These are phyloP conservation scores for Rhizophagus sp. DNA, from an alignment of 192 early-diverging fungal species.

Conservation along the genomic window DNA sequence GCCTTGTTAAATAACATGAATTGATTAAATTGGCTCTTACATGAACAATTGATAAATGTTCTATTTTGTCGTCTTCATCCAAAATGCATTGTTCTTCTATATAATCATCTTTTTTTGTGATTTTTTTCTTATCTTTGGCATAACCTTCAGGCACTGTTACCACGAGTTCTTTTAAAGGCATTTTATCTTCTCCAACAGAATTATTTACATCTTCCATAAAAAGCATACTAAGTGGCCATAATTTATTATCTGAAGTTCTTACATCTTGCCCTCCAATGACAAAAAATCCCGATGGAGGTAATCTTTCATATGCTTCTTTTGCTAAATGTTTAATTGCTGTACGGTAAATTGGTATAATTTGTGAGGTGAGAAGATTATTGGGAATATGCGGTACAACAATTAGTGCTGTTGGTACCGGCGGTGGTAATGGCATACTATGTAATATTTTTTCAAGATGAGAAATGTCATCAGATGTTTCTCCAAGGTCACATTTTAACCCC, in stretches of 20 bases:
- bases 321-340: slow-evolving; percentile 63
- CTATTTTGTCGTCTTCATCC: slow-evolving; percentile 36
- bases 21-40: slow-evolving; percentile 38
- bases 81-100: slow-evolving; percentile 43
- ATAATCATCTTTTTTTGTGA: slow-evolving; percentile 32
- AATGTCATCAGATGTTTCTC: slow-evolving; percentile 74
- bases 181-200: slow-evolving; percentile 47
- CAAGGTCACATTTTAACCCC: slow-evolving; percentile 80
- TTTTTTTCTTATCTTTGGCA: slow-evolving; percentile 52
- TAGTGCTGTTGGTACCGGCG: slow-evolving; percentile 53
- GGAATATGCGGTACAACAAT: slow-evolving; percentile 67
- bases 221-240: slow-evolving; percentile 76
- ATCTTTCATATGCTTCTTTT: slow-evolving; percentile 50
- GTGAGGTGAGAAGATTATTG: slow-evolving; percentile 39
- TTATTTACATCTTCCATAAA: slow-evolving; percentile 72
- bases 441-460: slow-evolving; percentile 68
- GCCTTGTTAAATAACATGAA: neutral
- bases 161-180: slow-evolving; percentile 67
- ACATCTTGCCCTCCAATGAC: slow-evolving; percentile 73
- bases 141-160: slow-evolving; percentile 69
- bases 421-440: slow-evolving; percentile 42
- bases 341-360: slow-evolving; percentile 61
- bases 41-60: slow-evolving; percentile 61
- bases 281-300: slow-evolving; percentile 66
- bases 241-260: slow-evolving; percentile 57